Evolutionary conservation across 2,329 filamentous ascomycete species (phyloP).

Genomic region (Tolypocladium tundrense): DNA sequence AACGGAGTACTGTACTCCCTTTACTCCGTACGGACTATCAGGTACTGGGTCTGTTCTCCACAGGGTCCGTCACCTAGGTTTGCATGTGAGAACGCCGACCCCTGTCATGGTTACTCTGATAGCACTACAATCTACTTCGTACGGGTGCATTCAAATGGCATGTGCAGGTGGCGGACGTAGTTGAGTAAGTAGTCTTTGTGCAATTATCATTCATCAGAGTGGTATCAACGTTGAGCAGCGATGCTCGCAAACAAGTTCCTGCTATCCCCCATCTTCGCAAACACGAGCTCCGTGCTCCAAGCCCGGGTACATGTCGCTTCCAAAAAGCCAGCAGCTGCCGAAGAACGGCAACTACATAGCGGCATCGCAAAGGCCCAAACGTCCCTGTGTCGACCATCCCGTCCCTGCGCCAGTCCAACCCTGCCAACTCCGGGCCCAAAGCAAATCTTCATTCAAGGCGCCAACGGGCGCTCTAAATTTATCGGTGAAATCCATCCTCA

Average conservation of each 20-base stretch:
- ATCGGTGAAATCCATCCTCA: background rate
- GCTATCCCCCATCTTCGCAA: background rate
- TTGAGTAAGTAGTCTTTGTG: too few species aligned
- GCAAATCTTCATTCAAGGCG: background rate
- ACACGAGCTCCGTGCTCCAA: background rate
- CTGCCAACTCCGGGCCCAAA: background rate
- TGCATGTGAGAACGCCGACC: background rate
- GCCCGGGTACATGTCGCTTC: background rate
- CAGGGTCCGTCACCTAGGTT: background rate
- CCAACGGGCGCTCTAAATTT: background rate
- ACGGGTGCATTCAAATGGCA: background rate
- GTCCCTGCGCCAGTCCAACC: background rate
- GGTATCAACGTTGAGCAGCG: background rate
- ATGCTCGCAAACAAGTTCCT: background rate
- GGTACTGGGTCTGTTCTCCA: background rate
- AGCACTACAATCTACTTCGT: background rate
- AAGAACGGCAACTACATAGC: background rate
- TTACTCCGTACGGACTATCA: too few species aligned
- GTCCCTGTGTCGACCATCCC: background rate
- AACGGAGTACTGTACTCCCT: background rate
- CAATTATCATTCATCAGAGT: background rate
- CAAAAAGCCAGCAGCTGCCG: background rate
- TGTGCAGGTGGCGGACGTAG: background rate
- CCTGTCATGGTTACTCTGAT: background rate
- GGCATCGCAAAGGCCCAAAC: background rate